Base-by-base conservation (phyloP, 78 protist genomes). In the Dictyostelium citrinum region DNA sequence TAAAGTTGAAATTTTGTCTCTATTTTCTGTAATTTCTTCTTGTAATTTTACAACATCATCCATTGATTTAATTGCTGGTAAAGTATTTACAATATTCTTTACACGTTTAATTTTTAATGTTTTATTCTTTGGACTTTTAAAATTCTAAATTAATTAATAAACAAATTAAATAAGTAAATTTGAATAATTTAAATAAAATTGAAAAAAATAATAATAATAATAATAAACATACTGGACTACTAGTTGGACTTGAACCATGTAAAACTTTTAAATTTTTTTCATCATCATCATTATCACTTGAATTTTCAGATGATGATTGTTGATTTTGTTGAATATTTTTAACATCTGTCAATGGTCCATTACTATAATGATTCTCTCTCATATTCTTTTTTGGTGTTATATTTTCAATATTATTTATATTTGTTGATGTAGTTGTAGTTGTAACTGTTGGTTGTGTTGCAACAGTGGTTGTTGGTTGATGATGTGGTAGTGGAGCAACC, bases 31-130 rank as follows among this genome's bases (percentile, higher is more conserved):
- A 37, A 88, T 88, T 33, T 88, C 93, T 46, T 88, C 86, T 79
- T 88, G 93, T 46, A 88, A 43, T 35, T 88, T 88, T 10, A 88
- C 79, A 76, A 88, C 93, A 61, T 88, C 92, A 41, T 86, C 92
- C 83, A 86, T 77, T 39, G 84, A 76, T 64, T 77, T 77, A 43
- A 86, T 86, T 22, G 83, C 41, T 78, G 93, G 85, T 35, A 78
- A 46, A 45, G 78, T 33, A 60, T 76, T 67, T 6, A 33, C 68
- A 20, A 88, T 61, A 78, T 51, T 78, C 24, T 27, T 64, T 10
- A 88, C 24, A 77, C 93, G 80, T 43, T 88, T 86, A 17, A 37
- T 29, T 78, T 88, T 88, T 75, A 75, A 75, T 27, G 75, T 31
- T 43, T 76, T 78, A 68, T 49, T 78, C 35, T 68, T 82, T 81